Conservation (phyloP, 176 grass and related monocot genomes). For the Neostapfia colusana region DNA sequence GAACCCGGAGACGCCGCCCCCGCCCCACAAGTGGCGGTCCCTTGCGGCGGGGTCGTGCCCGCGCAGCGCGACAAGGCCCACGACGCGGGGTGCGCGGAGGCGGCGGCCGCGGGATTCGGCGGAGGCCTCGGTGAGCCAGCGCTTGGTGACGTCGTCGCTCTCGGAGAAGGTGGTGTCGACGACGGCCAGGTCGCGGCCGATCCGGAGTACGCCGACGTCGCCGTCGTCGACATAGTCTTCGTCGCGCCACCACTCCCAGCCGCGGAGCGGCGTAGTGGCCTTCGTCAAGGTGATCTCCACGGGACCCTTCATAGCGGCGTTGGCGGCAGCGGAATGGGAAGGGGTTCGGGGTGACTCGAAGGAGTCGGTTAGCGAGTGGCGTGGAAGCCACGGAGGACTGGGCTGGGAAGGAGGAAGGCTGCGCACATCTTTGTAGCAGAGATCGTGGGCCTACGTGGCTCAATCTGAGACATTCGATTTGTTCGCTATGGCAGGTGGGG, state of each 20-base stretch:
- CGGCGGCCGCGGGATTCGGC: not conserved
- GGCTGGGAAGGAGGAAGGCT: not conserved
- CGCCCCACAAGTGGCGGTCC: not conserved
- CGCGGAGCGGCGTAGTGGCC: no score
- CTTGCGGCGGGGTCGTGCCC: not conserved
- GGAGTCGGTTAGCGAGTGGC: not conserved
- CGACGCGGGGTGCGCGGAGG: conserved; percentile 27
- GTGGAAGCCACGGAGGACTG: conserved; percentile 5
- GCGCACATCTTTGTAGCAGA: not conserved
- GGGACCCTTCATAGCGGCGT: conserved; percentile 15
- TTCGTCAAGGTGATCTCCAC: conserved; percentile 28
- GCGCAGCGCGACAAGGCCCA: conserved; percentile 30
- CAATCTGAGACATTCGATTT: not conserved
- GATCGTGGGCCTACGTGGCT: not conserved
- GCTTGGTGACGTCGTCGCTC: conserved; percentile 1
- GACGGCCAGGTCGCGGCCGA: conserved; percentile 9
- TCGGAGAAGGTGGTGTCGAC: conserved; percentile 29
- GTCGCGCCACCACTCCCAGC: not conserved
- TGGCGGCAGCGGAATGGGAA: not conserved
- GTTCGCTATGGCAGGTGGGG: not conserved
- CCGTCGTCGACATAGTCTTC: not conserved
- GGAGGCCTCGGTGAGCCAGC: conserved; percentile 13
- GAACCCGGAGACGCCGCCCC: not conserved
- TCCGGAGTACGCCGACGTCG: conserved; percentile 20
- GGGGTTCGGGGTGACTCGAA: not conserved